phyloP scores from a whole-genome alignment of 2,329 filamentous ascomycete species.

The Aspergillus sp. region DNA sequence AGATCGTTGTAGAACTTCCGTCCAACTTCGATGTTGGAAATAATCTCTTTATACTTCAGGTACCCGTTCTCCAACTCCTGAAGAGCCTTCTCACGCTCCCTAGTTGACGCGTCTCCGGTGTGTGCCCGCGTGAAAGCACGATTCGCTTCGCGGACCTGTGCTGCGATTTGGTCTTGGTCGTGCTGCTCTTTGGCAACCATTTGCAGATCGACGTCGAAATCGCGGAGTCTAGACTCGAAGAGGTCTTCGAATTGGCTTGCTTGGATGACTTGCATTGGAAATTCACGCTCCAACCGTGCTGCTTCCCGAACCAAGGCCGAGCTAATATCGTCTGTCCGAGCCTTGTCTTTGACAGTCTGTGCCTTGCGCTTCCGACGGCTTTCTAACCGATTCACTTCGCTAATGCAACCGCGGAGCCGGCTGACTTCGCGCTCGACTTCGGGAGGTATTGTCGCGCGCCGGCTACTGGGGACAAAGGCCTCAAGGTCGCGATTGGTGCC shows the following conservation, averaged over 20 bases:
- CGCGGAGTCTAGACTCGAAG: conserved; percentile 77
- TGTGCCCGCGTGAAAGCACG: conserved; percentile 73
- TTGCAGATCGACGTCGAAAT: conserved; percentile 77
- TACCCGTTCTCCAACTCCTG: conserved; percentile 90
- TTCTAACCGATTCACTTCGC: conserved; percentile 81
- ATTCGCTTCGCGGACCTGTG: conserved; percentile 72
- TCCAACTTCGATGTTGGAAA: conserved; percentile 85
- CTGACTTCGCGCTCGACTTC: conserved; percentile 77
- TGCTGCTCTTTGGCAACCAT: conserved; percentile 68
- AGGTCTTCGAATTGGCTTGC: conserved; percentile 89
- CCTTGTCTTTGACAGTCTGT: conserved; percentile 74
- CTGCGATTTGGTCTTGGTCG: conserved; percentile 72
- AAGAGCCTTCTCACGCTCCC: conserved; percentile 79
- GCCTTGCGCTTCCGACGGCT: conserved; percentile 76
- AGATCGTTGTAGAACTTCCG: conserved; percentile 97
- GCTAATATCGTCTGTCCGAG: conserved; percentile 84
- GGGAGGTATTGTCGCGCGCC: conserved; percentile 75
- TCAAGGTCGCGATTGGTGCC: conserved; percentile 79
- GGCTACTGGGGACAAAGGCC: conserved; percentile 84
- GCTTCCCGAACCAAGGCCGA: conserved; percentile 80
- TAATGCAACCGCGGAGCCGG: conserved; percentile 74
- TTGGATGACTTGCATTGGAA: conserved; percentile 79
- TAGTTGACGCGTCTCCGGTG: conserved; percentile 63
- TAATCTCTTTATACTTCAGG: conserved; percentile 93
- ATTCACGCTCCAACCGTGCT: conserved; percentile 78